Percentiles rank a stretch among this genome's conserved stretches.
Evolutionary conservation across 2,329 filamentous ascomycete genomes (phyloP).

Genomic region (Ophiostoma ips): DNA sequence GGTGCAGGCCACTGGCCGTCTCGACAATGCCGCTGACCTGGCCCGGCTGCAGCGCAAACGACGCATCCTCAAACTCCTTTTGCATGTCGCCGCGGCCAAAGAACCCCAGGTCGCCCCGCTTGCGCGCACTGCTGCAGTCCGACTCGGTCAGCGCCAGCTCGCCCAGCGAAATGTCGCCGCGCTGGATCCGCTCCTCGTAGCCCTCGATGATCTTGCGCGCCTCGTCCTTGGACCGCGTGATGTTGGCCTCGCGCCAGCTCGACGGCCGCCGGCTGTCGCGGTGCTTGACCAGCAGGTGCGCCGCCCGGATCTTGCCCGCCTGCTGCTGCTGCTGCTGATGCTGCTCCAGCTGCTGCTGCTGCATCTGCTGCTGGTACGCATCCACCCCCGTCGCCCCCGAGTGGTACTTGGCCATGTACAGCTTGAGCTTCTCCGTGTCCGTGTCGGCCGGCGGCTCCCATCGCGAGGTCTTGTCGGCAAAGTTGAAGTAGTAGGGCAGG

Average conservation of each 20-base stretch:
- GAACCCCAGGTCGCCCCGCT: slow-evolving; percentile 86
- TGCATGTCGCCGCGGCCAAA: slow-evolving; percentile 96
- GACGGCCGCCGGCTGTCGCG: slow-evolving; percentile 72
- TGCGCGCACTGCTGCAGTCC: slow-evolving; percentile 89
- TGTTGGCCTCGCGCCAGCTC: slow-evolving; percentile 84
- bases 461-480: slow-evolving; percentile 69
- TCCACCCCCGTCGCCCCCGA: slow-evolving; percentile 29
- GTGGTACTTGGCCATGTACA: slow-evolving; percentile 85
- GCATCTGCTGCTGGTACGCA: slow-evolving; percentile 7
- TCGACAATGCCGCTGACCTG: slow-evolving; percentile 80
- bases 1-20: slow-evolving; percentile 84
- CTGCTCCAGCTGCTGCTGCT: slow-evolving; percentile 7
- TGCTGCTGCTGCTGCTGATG: slow-evolving; percentile 2
- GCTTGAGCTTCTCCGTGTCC: slow-evolving; percentile 83
- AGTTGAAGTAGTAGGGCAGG: slow-evolving; percentile 97
- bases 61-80: slow-evolving; percentile 93
- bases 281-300: slow-evolving; percentile 91
- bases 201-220: slow-evolving; percentile 62
- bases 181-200: slow-evolving; percentile 64
- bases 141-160: slow-evolving; percentile 81
- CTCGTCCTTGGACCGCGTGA: slow-evolving; percentile 79
- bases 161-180: slow-evolving; percentile 54
- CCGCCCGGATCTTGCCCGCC: slow-evolving; percentile 74
- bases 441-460: slow-evolving; percentile 88
- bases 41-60: slow-evolving; percentile 77